Percentiles rank a stretch among this genome's conserved stretches.
Evolutionary conservation across 169 alveolate genomes (phyloP).

Genomic region (Eimeria maxima): DNA sequence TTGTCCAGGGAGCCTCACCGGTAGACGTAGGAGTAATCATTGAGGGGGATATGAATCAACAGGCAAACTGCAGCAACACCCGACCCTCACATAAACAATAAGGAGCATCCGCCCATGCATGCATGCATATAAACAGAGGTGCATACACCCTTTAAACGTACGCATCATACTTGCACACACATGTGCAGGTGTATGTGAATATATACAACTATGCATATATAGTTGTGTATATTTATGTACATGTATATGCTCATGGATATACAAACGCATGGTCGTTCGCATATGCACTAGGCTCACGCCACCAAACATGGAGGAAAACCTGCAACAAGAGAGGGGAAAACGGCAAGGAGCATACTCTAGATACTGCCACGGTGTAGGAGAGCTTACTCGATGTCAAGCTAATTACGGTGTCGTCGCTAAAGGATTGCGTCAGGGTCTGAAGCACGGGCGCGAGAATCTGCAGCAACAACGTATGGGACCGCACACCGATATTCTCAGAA

Average conservation of each 20-base stretch:
- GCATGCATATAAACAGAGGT: background rate
- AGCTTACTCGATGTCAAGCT: constrained; percentile 44
- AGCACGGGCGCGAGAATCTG: constrained; percentile 78
- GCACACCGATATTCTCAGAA: too few relatives aligned
- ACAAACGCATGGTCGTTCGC: too few relatives aligned
- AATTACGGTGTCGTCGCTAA: constrained; percentile 81
- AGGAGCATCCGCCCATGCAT: background rate
- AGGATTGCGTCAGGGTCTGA: constrained; percentile 72
- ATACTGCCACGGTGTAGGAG: too few relatives aligned
- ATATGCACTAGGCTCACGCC: too few relatives aligned
- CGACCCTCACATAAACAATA: background rate
- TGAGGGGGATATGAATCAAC: constrained; percentile 64
- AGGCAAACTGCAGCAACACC: constrained; percentile 52
- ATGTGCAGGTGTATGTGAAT: too few relatives aligned
- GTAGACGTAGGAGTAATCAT: constrained; percentile 79
- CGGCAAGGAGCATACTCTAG: too few relatives aligned
- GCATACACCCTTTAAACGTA: background rate
- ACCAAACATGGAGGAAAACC: too few relatives aligned
- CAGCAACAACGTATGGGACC: background rate
- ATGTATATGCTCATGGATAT: too few relatives aligned
- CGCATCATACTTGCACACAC: too few relatives aligned
- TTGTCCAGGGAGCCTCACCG: background rate
- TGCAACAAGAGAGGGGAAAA: too few relatives aligned
- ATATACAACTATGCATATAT: background rate
- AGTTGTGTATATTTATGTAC: too few relatives aligned